Conservation (phyloP, 2,329 filamentous ascomycete species). For the Calonectria ilicicola region DNA sequence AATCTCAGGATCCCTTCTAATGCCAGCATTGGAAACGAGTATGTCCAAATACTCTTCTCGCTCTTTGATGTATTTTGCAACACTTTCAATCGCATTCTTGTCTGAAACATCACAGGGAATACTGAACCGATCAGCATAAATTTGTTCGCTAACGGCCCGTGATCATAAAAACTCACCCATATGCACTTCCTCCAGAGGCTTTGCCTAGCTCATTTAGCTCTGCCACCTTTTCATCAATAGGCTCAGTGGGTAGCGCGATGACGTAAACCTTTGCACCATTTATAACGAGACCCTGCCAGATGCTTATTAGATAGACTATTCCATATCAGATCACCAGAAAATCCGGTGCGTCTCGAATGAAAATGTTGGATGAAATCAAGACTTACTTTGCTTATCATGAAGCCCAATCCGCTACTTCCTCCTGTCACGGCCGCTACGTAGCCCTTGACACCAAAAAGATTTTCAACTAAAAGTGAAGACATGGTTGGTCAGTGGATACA, state of each 20-base stretch:
- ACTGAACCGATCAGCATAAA: conserved; percentile 30
- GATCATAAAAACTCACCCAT: conserved; percentile 47
- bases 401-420: conserved; percentile 57
- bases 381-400: conserved; percentile 58
- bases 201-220: conserved; percentile 54
- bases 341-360: background rate
- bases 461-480: conserved; percentile 28
- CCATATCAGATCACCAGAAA: background rate
- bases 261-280: conserved; percentile 62
- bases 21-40: conserved; percentile 62
- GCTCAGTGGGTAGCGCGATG: conserved; percentile 54
- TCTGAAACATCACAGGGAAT: conserved; percentile 52
- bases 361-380: background rate
- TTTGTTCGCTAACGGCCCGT: too few species aligned
- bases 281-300: conserved; percentile 52
- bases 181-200: conserved; percentile 49
- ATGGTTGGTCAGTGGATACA: background rate
- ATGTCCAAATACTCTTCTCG: conserved; percentile 58
- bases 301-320: background rate
- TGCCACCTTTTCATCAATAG: conserved; percentile 51
- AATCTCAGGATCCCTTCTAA: conserved; percentile 56
- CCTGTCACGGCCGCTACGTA: conserved; percentile 51
- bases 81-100: conserved; percentile 53
- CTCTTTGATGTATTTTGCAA: conserved; percentile 47
- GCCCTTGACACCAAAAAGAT: conserved; percentile 44